Conservation (phyloP, 2,329 filamentous ascomycete genomes). For the Neophaeococcomyces aloes region DNA sequence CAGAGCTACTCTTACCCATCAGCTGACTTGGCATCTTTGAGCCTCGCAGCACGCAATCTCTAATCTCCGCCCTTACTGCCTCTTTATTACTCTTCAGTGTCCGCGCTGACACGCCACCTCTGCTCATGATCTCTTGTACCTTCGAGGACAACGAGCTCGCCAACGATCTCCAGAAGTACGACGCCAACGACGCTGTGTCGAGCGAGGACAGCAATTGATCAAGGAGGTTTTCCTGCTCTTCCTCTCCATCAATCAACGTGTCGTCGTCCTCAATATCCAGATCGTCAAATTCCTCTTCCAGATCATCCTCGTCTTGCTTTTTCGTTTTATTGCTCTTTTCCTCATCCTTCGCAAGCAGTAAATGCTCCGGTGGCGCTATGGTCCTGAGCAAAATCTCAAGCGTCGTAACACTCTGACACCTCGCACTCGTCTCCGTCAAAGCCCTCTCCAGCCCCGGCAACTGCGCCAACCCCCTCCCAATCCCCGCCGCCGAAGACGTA, state of each 20-base stretch:
- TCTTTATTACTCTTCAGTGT: constrained; percentile 68
- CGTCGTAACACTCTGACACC: constrained; percentile 86
- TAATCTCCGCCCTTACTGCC: constrained; percentile 63
- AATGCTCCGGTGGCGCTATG: constrained; percentile 58
- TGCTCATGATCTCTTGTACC: constrained; percentile 72
- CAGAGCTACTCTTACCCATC: constrained; percentile 23
- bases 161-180: constrained; percentile 87
- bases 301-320: constrained; percentile 24
- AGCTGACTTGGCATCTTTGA: constrained; percentile 54
- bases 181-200: constrained; percentile 76
- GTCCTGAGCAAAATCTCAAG: constrained; percentile 65
- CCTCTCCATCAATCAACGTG: constrained; percentile 4
- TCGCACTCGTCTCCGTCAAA: constrained; percentile 66
- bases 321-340: constrained; percentile 20
- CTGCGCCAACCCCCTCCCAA: constrained; percentile 66
- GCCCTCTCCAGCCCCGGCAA: constrained; percentile 74
- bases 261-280: constrained; percentile 9
- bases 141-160: constrained; percentile 64
- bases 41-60: constrained; percentile 72
- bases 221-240: constrained; percentile 46
- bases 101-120: constrained; percentile 73
- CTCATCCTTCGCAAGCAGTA: constrained; percentile 40
- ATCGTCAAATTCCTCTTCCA: constrained; percentile 6
- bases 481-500: constrained; percentile 63
- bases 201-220: constrained; percentile 64